These are phyloP conservation scores for Talaromyces adpressus DNA, from an alignment of 495 filamentous ascomycete genomes.

Conservation along the genomic window DNA sequence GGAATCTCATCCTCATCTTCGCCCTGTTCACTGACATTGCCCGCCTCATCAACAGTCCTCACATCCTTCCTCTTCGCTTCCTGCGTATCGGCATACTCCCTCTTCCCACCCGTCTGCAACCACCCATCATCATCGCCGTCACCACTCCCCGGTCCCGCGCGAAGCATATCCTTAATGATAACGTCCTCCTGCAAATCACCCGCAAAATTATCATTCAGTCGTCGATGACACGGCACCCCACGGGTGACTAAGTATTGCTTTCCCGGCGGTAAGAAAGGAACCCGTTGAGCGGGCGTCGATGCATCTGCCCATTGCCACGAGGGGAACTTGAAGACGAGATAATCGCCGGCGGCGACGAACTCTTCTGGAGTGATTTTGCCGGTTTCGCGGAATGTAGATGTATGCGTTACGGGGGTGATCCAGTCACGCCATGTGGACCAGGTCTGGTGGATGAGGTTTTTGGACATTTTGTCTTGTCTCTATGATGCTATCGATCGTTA, in stretches of 20 bases:
- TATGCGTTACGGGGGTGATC: slow-evolving; percentile 79
- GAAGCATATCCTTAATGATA: slow-evolving; percentile 70
- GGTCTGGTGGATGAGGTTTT: slow-evolving; percentile 67
- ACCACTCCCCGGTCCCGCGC: slow-evolving; percentile 43
- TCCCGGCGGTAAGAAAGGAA: slow-evolving; percentile 71
- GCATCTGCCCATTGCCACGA: slow-evolving; percentile 98
- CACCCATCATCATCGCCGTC: slow-evolving; percentile 79
- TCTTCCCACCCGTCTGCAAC: slow-evolving; percentile 72
- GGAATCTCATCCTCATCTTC: slow-evolving; percentile 83
- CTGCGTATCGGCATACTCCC: slow-evolving; percentile 51
- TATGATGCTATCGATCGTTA: neutral
- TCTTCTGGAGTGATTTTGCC: slow-evolving; percentile 97
- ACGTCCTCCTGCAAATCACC: slow-evolving; percentile 79
- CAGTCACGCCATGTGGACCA: slow-evolving; percentile 82
- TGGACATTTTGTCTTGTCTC: slow-evolving; percentile 1
- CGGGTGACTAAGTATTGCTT: slow-evolving; percentile 97
- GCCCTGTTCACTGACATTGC: slow-evolving; percentile 59
- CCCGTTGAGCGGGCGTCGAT: slow-evolving; percentile 66
- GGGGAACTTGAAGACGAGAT: slow-evolving; percentile 98
- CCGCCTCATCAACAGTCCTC: slow-evolving; percentile 76
- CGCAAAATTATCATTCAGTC: slow-evolving; percentile 89
- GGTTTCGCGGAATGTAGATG: slow-evolving; percentile 85
- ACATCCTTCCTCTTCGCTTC: slow-evolving; percentile 73
- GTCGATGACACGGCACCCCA: slow-evolving; percentile 83
- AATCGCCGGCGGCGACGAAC: slow-evolving; percentile 93